These are phyloP conservation scores for Rhizophagus prolifer DNA, from an alignment of 192 early-diverging fungal species.

Conservation along the genomic window DNA sequence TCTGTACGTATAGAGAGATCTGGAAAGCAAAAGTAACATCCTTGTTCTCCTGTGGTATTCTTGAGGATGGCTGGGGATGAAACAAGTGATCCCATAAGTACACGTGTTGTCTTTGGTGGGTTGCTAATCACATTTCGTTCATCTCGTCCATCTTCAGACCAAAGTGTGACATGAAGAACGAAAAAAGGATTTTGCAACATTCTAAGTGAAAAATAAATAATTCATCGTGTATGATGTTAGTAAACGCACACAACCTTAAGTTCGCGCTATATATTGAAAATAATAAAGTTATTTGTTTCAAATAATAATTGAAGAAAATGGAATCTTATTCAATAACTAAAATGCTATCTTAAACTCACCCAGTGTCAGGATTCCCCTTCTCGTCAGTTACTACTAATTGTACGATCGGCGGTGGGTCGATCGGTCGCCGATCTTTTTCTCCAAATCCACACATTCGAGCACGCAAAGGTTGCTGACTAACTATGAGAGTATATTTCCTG, in stretches of 20 bases:
- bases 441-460: conserved; percentile 81
- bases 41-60: conserved; percentile 55
- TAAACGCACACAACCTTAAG: conserved; percentile 2
- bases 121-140: conserved; percentile 63
- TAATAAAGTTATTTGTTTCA: neutral
- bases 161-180: conserved; percentile 60
- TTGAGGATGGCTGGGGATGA: conserved; percentile 57
- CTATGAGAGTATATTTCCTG: conserved; percentile 61
- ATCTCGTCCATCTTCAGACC: conserved; percentile 55
- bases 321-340: neutral
- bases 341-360: conserved; percentile 25
- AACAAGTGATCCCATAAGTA: conserved; percentile 63
- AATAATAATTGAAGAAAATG: neutral
- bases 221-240: neutral
- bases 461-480: conserved; percentile 73
- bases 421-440: conserved; percentile 77
- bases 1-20: conserved; percentile 74
- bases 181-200: conserved; percentile 57
- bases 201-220: conserved; percentile 22
- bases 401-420: conserved; percentile 77
- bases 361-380: conserved; percentile 45
- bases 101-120: conserved; percentile 59
- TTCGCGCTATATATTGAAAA: conserved; percentile 15
- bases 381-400: conserved; percentile 62
- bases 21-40: conserved; percentile 78